phyloP scores from a whole-genome alignment of 2,329 filamentous ascomycete genomes.

The Penicillium sp. region DNA sequence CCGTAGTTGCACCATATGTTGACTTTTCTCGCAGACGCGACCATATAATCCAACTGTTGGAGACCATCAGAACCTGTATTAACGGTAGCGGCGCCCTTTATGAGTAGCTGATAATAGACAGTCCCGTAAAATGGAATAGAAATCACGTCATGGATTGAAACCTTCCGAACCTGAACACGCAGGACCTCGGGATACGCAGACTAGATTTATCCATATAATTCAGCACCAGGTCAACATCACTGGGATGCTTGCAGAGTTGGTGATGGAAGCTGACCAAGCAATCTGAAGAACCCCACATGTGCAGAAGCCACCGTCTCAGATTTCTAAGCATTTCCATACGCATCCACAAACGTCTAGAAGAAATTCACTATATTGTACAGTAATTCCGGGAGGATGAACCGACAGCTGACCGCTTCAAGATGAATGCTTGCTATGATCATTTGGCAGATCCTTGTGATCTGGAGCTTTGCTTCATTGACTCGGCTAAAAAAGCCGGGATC shows the following conservation, averaged over 20 bases:
- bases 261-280: neutral
- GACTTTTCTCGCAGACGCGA: conserved; percentile 31
- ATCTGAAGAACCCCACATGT: neutral
- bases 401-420: neutral
- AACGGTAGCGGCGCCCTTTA: conserved; percentile 47
- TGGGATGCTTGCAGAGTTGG: neutral
- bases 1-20: too few relatives aligned
- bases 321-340: neutral
- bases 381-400: neutral
- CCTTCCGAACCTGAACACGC: conserved; percentile 46
- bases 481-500: neutral
- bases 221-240: conserved; percentile 24
- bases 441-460: neutral
- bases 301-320: neutral
- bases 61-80: conserved; percentile 61
- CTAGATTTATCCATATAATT: conserved; percentile 34
- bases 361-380: neutral
- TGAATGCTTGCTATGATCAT: neutral
- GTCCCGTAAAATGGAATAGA: conserved; percentile 37
- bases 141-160: conserved; percentile 45
- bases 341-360: neutral
- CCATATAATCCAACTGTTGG: conserved; percentile 61
- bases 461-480: neutral
- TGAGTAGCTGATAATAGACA: conserved; percentile 45
- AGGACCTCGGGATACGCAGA: conserved; percentile 42